phyloP scores from a whole-genome alignment of 495 filamentous ascomycete genomes.

The Penicillium pancosmium region DNA sequence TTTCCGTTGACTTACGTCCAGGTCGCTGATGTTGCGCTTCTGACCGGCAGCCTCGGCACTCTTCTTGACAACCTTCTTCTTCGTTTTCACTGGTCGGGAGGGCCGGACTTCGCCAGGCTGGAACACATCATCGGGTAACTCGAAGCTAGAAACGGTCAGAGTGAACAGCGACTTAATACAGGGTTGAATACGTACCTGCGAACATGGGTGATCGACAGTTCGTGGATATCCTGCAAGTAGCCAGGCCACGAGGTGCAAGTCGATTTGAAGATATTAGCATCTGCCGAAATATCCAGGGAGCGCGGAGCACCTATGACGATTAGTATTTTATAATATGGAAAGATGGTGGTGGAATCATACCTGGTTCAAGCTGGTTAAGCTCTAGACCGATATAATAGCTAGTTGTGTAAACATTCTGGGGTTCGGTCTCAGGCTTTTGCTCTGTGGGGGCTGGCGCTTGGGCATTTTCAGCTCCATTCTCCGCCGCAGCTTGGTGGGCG shows the following conservation, averaged over 20 bases:
- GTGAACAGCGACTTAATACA: background rate
- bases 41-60: slow-evolving; percentile 39
- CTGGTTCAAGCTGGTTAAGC: slow-evolving; percentile 43
- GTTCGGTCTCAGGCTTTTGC: slow-evolving; percentile 36
- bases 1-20: slow-evolving; percentile 49
- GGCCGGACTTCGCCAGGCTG: slow-evolving; percentile 76
- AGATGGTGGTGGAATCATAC: slow-evolving; percentile 22
- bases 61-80: slow-evolving; percentile 54
- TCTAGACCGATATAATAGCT: slow-evolving; percentile 89
- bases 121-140: slow-evolving; percentile 89
- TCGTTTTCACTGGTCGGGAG: slow-evolving; percentile 61
- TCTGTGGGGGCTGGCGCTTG: slow-evolving; percentile 41
- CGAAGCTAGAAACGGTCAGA: slow-evolving; percentile 58
- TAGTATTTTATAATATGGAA: slow-evolving; percentile 4
- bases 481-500: slow-evolving; percentile 52
- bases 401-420: slow-evolving; percentile 71
- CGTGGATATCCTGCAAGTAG: slow-evolving; percentile 65
- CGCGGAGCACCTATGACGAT: slow-evolving; percentile 49
- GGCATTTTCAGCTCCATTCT: slow-evolving; percentile 51
- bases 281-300: slow-evolving; percentile 65
- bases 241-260: slow-evolving; percentile 66
- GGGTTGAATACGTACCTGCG: slow-evolving; percentile 62
- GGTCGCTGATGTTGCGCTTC: slow-evolving; percentile 46
- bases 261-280: slow-evolving; percentile 74
- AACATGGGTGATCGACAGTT: slow-evolving; percentile 71